Percentiles rank a stretch among this genome's conserved stretches.
Evolutionary conservation across 1,139 yeast species (phyloP).

Genomic region (Ogataea hybrid): DNA sequence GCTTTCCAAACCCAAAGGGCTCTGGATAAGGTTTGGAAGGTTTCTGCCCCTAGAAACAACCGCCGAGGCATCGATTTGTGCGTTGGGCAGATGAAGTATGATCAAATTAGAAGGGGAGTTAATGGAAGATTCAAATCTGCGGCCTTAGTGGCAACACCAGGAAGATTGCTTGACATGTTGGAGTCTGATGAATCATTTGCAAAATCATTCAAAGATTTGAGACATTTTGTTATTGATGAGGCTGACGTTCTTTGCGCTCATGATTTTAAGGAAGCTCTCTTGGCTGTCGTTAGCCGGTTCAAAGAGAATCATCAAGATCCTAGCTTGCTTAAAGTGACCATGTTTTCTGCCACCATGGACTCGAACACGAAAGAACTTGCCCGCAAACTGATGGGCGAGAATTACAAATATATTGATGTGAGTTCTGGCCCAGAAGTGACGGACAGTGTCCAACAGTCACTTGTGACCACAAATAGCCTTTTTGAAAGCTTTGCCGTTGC

Average conservation of each 20-base stretch:
- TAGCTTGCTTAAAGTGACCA: slow-evolving; percentile 51
- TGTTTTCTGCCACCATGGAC: slow-evolving; percentile 89
- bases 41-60: slow-evolving; percentile 10
- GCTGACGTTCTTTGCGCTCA: slow-evolving; percentile 81
- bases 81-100: slow-evolving; percentile 38
- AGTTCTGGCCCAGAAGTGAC: slow-evolving; percentile 61
- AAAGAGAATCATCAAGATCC: slow-evolving; percentile 38
- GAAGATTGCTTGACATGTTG: slow-evolving; percentile 69
- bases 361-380: slow-evolving; percentile 66
- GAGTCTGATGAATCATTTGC: slow-evolving; percentile 43
- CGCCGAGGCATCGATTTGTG: slow-evolving; percentile 33
- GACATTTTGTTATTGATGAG: slow-evolving; percentile 78
- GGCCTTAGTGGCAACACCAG: slow-evolving; percentile 88
- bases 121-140: slow-evolving; percentile 24
- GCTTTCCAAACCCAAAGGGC: slow-evolving; percentile 83
- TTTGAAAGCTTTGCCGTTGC: slow-evolving; percentile 55
- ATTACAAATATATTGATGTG: slow-evolving; percentile 71
- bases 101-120: slow-evolving; percentile 22
- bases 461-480: slow-evolving; percentile 48
- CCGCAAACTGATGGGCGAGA: slow-evolving; percentile 56
- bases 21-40: slow-evolving; percentile 43
- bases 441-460: slow-evolving; percentile 69
- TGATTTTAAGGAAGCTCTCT: slow-evolving; percentile 68
- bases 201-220: slow-evolving; percentile 50
- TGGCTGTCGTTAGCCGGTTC: slow-evolving; percentile 50